Conservation (phyloP, 2,329 filamentous ascomycete genomes). For the Pezicula rhizophila region DNA sequence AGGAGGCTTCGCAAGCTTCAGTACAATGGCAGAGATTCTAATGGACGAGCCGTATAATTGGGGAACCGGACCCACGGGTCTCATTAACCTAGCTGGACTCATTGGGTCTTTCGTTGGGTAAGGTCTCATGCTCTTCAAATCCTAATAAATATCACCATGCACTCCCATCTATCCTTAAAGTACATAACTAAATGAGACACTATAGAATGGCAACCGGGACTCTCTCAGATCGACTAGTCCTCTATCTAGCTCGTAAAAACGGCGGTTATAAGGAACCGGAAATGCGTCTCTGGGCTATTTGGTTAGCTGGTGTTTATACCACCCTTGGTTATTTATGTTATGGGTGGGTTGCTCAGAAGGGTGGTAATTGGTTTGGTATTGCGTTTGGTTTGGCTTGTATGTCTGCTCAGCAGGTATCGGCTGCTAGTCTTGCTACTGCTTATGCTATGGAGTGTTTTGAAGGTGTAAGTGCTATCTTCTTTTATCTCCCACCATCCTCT, state of each 20-base stretch:
- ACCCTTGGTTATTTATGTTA: neutral
- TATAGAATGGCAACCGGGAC: neutral
- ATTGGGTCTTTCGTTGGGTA: neutral
- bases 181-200: neutral
- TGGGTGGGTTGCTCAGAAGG: neutral
- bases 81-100: neutral
- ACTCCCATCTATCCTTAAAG: neutral
- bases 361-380: neutral
- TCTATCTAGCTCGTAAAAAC: neutral
- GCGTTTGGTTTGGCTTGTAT: neutral
- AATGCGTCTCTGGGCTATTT: neutral
- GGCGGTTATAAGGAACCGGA: neutral
- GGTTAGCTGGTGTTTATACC: neutral
- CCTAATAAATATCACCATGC: too few relatives aligned
- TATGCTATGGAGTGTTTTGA: neutral
- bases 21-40: neutral
- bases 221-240: neutral
- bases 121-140: neutral
- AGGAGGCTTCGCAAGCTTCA: neutral
- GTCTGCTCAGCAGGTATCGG: neutral
- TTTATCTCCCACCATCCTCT: too few relatives aligned
- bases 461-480: neutral
- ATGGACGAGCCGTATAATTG: neutral
- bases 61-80: neutral
- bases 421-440: neutral